A percentile compares a stretch with the other conserved stretches of the same genome.
phyloP scores from a whole-genome alignment of 495 filamentous ascomycete genomes.

The Xylaria palmicola region DNA sequence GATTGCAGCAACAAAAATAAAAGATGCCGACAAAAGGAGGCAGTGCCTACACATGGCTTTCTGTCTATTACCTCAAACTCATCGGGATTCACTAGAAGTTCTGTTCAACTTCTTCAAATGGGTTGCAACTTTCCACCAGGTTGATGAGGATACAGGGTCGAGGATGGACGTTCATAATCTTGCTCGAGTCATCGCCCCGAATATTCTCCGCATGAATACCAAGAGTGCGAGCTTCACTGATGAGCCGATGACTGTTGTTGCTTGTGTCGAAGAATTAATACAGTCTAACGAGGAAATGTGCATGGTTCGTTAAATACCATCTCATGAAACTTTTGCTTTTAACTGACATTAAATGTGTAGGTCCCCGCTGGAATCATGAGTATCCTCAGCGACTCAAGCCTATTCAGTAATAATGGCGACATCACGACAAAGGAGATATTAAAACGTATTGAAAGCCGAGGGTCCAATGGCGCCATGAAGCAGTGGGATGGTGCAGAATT shows the following conservation, averaged over 20 bases:
- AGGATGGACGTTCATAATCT: slow-evolving; percentile 99
- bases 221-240: slow-evolving; percentile 67
- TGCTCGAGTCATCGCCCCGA: slow-evolving; percentile 96
- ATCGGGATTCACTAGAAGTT: slow-evolving; percentile 93
- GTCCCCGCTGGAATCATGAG: slow-evolving; percentile 89
- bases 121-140: slow-evolving; percentile 94
- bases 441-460: slow-evolving; percentile 79
- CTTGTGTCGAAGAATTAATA: slow-evolving; percentile 85
- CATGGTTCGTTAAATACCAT: slow-evolving; percentile 64
- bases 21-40: slow-evolving; percentile 75
- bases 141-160: slow-evolving; percentile 87
- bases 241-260: slow-evolving; percentile 85
- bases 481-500: slow-evolving; percentile 60
- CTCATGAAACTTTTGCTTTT: not conserved
- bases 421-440: slow-evolving; percentile 97
- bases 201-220: slow-evolving; percentile 78
- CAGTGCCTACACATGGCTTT: slow-evolving; percentile 88
- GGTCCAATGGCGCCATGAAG: slow-evolving; percentile 54
- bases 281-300: slow-evolving; percentile 94
- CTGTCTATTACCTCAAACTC: slow-evolving; percentile 87
- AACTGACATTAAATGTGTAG: slow-evolving; percentile 48
- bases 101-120: slow-evolving; percentile 96
- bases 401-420: slow-evolving; percentile 79
- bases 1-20: slow-evolving; percentile 86
- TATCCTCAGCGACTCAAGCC: slow-evolving; percentile 75